phyloP scores from a whole-genome alignment of 2,329 filamentous ascomycete genomes.

The Blastomyces percursus region DNA sequence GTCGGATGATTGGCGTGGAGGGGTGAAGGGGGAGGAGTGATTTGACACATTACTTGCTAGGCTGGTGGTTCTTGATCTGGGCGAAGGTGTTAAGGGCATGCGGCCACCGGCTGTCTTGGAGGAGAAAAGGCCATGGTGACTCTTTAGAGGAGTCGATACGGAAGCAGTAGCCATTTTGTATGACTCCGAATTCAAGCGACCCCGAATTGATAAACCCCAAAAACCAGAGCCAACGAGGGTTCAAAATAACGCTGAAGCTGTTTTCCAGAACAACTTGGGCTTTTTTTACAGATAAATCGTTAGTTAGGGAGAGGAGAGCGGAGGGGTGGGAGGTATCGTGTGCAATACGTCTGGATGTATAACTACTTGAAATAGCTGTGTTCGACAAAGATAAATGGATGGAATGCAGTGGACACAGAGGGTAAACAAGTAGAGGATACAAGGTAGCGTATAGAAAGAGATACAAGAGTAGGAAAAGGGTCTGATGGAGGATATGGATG shows the following conservation, averaged over 20 bases:
- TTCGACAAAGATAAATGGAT: constrained; percentile 23
- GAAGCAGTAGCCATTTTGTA: constrained; percentile 66
- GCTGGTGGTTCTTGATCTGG: constrained; percentile 50
- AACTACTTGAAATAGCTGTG: constrained; percentile 27
- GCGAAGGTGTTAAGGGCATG: constrained; percentile 88
- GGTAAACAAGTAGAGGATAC: constrained; percentile 17
- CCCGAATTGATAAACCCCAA: constrained; percentile 30
- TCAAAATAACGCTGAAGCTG: not conserved
- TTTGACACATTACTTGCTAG: constrained; percentile 37
- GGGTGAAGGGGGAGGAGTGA: constrained; percentile 66
- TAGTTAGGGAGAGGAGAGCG: not conserved
- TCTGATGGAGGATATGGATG: constrained; percentile 17
- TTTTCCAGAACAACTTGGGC: constrained; percentile 16
- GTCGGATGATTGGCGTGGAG: constrained; percentile 49
- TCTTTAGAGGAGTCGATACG: constrained; percentile 88
- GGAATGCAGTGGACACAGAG: constrained; percentile 25
- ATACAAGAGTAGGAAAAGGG: constrained; percentile 11
- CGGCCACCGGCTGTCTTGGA: constrained; percentile 87
- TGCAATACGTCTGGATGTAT: constrained; percentile 21
- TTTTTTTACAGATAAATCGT: not conserved
- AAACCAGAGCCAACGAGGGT: constrained; percentile 10
- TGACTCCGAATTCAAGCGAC: constrained; percentile 22
- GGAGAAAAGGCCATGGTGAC: constrained; percentile 85
- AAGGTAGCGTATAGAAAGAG: constrained; percentile 15
- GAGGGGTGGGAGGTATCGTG: too few species aligned